These are phyloP conservation scores for Mycena chlorophos DNA, from an alignment of 768 basidiomycete species.

Conservation along the genomic window DNA sequence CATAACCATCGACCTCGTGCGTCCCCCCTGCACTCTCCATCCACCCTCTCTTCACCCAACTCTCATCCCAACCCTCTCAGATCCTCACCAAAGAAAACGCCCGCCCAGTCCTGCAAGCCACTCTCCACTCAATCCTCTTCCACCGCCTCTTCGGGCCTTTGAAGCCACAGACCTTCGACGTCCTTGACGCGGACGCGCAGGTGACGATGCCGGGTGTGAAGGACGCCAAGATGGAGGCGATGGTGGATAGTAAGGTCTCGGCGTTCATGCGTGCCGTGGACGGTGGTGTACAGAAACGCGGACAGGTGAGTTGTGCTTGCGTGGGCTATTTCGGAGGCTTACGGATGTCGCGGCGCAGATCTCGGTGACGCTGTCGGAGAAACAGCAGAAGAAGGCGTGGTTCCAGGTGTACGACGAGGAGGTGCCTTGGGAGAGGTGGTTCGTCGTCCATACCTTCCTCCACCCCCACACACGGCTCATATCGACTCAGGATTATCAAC, in stretches of 20 bases:
- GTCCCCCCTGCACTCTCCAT: too few relatives aligned
- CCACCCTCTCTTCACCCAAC: too few relatives aligned
- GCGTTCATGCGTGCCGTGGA: slow-evolving; percentile 79
- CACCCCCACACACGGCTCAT: neutral
- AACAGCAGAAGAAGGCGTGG: slow-evolving; percentile 76
- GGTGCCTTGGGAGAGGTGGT: slow-evolving; percentile 78
- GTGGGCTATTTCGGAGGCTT: neutral
- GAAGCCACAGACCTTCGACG: slow-evolving; percentile 74
- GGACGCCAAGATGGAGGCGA: slow-evolving; percentile 68
- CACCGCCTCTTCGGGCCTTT: slow-evolving; percentile 81
- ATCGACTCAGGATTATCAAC: slow-evolving; percentile 64
- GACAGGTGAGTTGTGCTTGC: slow-evolving; percentile 51
- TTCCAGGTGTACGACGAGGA: slow-evolving; percentile 37
- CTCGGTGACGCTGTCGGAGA: slow-evolving; percentile 73
- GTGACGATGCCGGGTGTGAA: slow-evolving; percentile 85
- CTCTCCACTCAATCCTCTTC: slow-evolving; percentile 82
- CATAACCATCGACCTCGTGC: too few relatives aligned
- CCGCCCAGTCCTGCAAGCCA: slow-evolving; percentile 69
- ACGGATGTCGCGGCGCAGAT: slow-evolving; percentile 45
- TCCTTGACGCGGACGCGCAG: too few relatives aligned
- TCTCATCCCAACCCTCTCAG: slow-evolving; percentile 2
- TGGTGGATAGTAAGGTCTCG: slow-evolving; percentile 76
- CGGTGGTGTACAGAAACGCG: slow-evolving; percentile 57
- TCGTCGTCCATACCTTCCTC: slow-evolving; percentile 10
- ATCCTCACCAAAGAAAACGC: too few relatives aligned